Base-by-base conservation (phyloP, 2,329 filamentous ascomycete genomes). In the Monosporascus ibericus region DNA sequence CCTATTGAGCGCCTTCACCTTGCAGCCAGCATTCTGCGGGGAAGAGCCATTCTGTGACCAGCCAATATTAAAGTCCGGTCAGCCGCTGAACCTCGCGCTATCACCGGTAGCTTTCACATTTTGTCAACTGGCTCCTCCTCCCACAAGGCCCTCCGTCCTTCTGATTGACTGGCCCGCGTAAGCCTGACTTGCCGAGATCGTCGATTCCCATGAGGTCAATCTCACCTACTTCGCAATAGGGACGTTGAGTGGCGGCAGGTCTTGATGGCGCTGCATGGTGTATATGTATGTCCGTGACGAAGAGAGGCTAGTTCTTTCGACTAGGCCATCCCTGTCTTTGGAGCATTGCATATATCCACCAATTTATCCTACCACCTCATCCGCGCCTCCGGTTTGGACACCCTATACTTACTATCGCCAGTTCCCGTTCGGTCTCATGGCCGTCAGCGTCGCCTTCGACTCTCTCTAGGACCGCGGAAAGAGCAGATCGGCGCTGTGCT, bases 1-100 rank as follows among this genome's bases (percentile, higher is more conserved):
- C 57, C 55, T 56, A 58, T 60, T 57, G 61, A 63, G 63, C 63
- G 61, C 59, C 58, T 58, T 59, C 59, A 59, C 59, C 46, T 56
- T 65, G 59, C 58, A 63, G 68, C 69, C 67, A 70, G 65, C 68
- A 69, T 63, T 55, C 63, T 68, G 66, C 67, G 67, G 69, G 67
- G 70, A 67, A 66, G 63, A 61, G 62, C 64, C 65, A 64, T 64
- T 70, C 69, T 61, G 55, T 54, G 61, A 53, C 65, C 73, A 73
- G 71, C 78, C 78, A 81, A 81, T 81, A 79, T 80, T 70, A 72
- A 71, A 68, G 67, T 67, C 63, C 69, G 65, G 66, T 70, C 76
- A 65, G 54, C 65, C 65, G 65, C 66, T 65, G 64, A 59, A 53
- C 58, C 61, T 56, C 51, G 50, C 22, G 51, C 56, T 49, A 55